Percentiles rank a stretch among this genome's conserved stretches.
phyloP scores from a whole-genome alignment of 2,329 filamentous ascomycete species.

The Neonectria punicea region DNA sequence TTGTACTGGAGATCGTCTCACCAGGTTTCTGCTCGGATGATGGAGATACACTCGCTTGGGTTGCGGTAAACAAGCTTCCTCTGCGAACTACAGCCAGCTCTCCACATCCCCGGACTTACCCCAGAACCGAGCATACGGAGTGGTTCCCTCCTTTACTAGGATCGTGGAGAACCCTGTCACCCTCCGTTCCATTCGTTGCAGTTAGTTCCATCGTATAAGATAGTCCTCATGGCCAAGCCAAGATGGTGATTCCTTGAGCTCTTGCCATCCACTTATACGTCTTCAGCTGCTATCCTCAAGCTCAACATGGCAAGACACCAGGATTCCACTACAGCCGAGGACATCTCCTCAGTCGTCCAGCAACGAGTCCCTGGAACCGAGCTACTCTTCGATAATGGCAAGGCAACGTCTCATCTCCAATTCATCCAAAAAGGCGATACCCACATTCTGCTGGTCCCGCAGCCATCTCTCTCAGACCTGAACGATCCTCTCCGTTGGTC shows the following conservation, averaged over 20 bases:
- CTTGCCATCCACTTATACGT: neutral
- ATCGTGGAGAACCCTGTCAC: constrained; percentile 4
- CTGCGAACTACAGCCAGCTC: constrained; percentile 1
- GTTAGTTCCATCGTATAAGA: constrained; percentile 6
- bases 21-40: neutral
- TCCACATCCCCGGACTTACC: constrained; percentile 13
- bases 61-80: neutral
- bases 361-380: no score
- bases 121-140: neutral
- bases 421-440: constrained; percentile 8
- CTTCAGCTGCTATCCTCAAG: neutral
- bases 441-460: constrained; percentile 17
- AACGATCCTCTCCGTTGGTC: constrained; percentile 23
- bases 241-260: neutral
- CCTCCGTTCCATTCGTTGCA: neutral
- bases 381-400: neutral
- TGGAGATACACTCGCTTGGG: neutral
- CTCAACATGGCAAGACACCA: neutral
- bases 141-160: neutral
- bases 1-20: neutral
- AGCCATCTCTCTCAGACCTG: constrained; percentile 11
- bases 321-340: no score
- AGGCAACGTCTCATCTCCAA: constrained; percentile 4
- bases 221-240: neutral
- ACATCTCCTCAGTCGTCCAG: no score